A percentile compares a stretch with the other conserved stretches of the same genome.
Conservation (phyloP, 2,329 filamentous ascomycete genomes). For the Pseudocercospora fijiensis region DNA sequence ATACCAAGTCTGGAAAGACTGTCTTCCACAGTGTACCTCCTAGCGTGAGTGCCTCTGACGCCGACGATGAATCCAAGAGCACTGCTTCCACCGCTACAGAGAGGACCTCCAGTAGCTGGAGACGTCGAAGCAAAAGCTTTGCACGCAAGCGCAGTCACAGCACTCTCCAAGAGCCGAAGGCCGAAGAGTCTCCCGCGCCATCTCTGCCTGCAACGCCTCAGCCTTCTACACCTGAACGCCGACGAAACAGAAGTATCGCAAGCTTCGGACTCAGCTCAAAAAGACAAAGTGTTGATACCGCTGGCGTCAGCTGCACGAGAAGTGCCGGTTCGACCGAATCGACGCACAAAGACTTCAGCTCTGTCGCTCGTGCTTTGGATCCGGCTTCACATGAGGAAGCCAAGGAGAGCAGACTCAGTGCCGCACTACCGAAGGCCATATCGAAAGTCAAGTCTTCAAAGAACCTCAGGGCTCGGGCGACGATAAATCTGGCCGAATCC, state of each 20-base stretch:
- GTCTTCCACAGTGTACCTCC: conserved; percentile 12
- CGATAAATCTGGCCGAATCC: neutral
- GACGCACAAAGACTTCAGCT: conserved; percentile 42
- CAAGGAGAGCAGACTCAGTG: neutral
- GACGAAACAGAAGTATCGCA: conserved; percentile 21
- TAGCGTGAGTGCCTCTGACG: conserved; percentile 17
- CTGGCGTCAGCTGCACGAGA: conserved; percentile 7
- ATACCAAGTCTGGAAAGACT: conserved; percentile 2
- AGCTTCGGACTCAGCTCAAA: neutral
- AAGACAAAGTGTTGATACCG: conserved; percentile 8
- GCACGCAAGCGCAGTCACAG: conserved; percentile 21
- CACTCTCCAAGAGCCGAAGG: conserved; percentile 15
- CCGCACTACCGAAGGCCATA: neutral
- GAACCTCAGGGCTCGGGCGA: neutral
- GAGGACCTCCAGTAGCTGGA: conserved; percentile 7
- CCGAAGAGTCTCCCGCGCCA: conserved; percentile 6
- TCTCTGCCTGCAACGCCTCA: neutral
- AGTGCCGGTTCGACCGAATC: neutral
- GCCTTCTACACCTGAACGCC: conserved; percentile 7
- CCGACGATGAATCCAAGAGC: conserved; percentile 21
- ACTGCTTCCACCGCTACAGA: neutral
- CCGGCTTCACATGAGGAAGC: conserved; percentile 44
- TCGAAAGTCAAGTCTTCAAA: conserved; percentile 7
- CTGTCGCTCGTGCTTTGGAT: conserved; percentile 45
- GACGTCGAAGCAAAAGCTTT: conserved; percentile 28